Evolutionary conservation across 2,329 filamentous ascomycete species (phyloP), one percentile per base, ranked within the genome.

Genomic region (Lithohypha guttulata): DNA sequence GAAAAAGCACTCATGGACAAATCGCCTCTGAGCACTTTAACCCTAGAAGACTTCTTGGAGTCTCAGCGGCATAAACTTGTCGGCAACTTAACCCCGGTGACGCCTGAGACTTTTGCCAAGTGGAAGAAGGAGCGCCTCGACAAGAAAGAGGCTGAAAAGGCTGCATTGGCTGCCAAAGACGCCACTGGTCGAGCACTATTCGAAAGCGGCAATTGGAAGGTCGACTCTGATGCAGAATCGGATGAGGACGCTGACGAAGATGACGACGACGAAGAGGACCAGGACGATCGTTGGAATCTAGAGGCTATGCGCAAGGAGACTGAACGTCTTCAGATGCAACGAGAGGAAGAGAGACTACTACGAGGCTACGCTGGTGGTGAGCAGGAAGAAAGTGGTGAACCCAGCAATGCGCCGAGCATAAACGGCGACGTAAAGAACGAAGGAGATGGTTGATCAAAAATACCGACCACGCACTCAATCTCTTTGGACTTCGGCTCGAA

Each of bases 1-100:
- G 93, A 98, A 62, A 98, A 95, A 66, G 91, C 91, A 2, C 66
- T 95, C 41, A 71, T 94, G 71, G 91, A 96, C 62, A 98, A 98
- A 65, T 93, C 84, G 6, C 89, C 93, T 4, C 71, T 96, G 42
- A 86, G 87, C 59, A 95, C 91, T 2, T 72, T 98, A 36, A 98
- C 91, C 1, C 73, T 98, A 32, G 91, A 98, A 66, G 91, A 98
- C 60, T 98, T 95, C 71, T 66, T 98, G 40, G 91, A 98, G 62
- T 89, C 83, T 1, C 89, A 98, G 67, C 77, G 91, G 52, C 86
- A 95, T 68, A 96, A 96, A 64, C 76, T 98, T 36, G 87, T 81
- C 1, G 91, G 89, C 41, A 86, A 71, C 1, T 71, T 96, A 36
- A 98, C 93, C 2, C 93, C 93, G 4, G 93, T 98, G 46, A 98